Evolutionary conservation across 1,284 basidiomycete genomes (phyloP), one percentile per base, ranked within the genome.

Genomic region (Rhizoctonia solani): DNA sequence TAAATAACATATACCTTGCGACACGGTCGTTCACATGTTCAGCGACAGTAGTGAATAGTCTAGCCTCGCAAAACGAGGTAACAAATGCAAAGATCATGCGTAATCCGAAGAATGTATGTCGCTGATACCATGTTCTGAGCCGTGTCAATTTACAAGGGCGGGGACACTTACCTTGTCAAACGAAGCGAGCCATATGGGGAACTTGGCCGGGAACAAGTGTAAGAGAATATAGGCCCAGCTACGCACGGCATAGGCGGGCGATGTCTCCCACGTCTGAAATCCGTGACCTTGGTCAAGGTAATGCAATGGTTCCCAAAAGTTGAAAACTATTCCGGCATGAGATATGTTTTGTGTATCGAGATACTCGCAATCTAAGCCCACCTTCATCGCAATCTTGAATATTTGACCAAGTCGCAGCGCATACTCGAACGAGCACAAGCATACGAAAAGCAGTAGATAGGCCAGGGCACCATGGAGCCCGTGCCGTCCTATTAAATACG

Each of bases 251-350:
- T 90, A 98, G 67, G 85, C 79, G 4, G 97, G 95, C 9, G 95
- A 92, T 5, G 93, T 88, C 76, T 99, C 97, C 97, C 97, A 99
- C 0, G 97, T 98, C 78, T 99, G 95, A 77, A 99, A 98, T 5
- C 92, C 93, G 72, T 87, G 81, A 30, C 92, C 92, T 71, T 87
- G 81, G 71, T 87, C 84, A 61, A 95, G 81, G 77, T 95, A 94
- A 77, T 98, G 96, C 34, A 99, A 79, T 23, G 97, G 96, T 75
- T 99, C 97, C 93, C 93, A 99, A 78, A 98, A 99, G 78, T 99
- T 99, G 83, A 89, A 99, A 11, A 96, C 95, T 97, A 23, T 8
- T 41, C 37, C 54, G 49, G 30, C 6, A 2, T 41, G 56, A 61
- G n/a, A n/a, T 44, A 25, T 41, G 32, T 69, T 65, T 54, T 56